A percentile compares a stretch with the other conserved stretches of the same genome.
Evolutionary conservation across 2,329 filamentous ascomycete genomes (phyloP).

Genomic region (Grosmannia clavigera): DNA sequence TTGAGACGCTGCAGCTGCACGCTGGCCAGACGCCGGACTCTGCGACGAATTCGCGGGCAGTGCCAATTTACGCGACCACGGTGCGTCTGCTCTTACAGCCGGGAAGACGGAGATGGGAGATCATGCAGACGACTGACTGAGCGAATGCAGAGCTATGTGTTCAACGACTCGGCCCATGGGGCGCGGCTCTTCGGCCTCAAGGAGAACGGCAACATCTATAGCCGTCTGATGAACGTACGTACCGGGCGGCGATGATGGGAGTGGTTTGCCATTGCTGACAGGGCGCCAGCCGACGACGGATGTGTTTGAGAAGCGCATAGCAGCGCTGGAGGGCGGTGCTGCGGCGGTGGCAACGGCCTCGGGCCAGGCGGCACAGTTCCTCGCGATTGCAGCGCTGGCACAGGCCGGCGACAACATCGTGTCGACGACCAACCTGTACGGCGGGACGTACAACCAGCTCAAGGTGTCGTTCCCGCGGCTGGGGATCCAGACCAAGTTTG

Average conservation of each 20-base stretch:
- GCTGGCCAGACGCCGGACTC: slow-evolving; percentile 73
- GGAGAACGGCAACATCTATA: slow-evolving; percentile 97
- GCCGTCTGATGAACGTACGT: slow-evolving; percentile 81
- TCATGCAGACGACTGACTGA: neutral
- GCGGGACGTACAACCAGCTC: slow-evolving; percentile 94
- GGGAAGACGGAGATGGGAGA: neutral
- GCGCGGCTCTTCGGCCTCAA: slow-evolving; percentile 93
- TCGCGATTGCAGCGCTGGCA: slow-evolving; percentile 74
- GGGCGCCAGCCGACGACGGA: slow-evolving; percentile 66
- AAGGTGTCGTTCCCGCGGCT: slow-evolving; percentile 83
- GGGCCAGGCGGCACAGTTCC: slow-evolving; percentile 86
- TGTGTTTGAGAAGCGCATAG: slow-evolving; percentile 92
- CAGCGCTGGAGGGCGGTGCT: slow-evolving; percentile 86
- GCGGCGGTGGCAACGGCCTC: slow-evolving; percentile 77
- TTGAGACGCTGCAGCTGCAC: slow-evolving; percentile 78
- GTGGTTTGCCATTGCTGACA: neutral
- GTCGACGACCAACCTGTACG: slow-evolving; percentile 81
- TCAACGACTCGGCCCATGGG: slow-evolving; percentile 93
- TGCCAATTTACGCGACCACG: slow-evolving; percentile 93
- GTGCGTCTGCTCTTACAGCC: slow-evolving; percentile 26
- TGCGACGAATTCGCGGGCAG: slow-evolving; percentile 73
- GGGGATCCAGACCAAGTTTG: slow-evolving; percentile 79
- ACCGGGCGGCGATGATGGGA: slow-evolving; percentile 25
- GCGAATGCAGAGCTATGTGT: slow-evolving; percentile 55
- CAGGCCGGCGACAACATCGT: slow-evolving; percentile 87